These are phyloP conservation scores for Suhomyces faveliae DNA, from an alignment of 805 yeast genomes.

Conservation along the genomic window DNA sequence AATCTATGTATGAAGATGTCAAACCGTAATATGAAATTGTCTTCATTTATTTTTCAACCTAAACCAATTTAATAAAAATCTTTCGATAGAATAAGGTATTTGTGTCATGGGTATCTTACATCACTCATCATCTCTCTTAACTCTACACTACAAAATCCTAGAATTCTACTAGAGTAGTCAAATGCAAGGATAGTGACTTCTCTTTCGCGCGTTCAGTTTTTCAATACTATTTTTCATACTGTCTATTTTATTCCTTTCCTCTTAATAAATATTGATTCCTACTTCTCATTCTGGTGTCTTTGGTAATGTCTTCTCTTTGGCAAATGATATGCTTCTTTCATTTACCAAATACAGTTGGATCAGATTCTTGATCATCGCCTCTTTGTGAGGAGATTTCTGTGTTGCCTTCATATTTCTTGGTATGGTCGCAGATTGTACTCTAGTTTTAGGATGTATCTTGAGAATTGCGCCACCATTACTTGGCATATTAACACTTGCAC, in stretches of 20 bases:
- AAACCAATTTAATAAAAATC: too few relatives aligned
- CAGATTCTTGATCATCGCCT: not conserved
- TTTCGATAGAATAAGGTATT: too few relatives aligned
- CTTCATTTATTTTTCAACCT: too few relatives aligned
- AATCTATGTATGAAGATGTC: too few relatives aligned
- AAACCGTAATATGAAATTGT: too few relatives aligned
- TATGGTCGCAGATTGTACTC: not conserved
- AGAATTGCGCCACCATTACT: not conserved
- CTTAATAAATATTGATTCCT: constrained; percentile 1
- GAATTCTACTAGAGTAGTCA: too few relatives aligned
- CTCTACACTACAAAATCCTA: too few relatives aligned
- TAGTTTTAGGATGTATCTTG: not conserved
- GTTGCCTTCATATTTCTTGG: not conserved
- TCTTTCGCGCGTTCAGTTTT: too few relatives aligned
- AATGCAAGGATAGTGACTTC: too few relatives aligned
- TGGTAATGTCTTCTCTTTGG: not conserved
- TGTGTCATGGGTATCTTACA: too few relatives aligned
- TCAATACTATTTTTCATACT: not conserved
- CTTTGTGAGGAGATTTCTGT: not conserved
- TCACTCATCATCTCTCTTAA: too few relatives aligned
- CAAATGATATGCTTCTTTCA: not conserved
- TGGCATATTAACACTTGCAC: not conserved
- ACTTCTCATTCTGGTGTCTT: constrained; percentile 5
- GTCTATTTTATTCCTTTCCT: not conserved
- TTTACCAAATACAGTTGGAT: not conserved